These are phyloP conservation scores for Bremia lactucae DNA, from an alignment of 352 stramenopile genomes.

Conservation along the genomic window DNA sequence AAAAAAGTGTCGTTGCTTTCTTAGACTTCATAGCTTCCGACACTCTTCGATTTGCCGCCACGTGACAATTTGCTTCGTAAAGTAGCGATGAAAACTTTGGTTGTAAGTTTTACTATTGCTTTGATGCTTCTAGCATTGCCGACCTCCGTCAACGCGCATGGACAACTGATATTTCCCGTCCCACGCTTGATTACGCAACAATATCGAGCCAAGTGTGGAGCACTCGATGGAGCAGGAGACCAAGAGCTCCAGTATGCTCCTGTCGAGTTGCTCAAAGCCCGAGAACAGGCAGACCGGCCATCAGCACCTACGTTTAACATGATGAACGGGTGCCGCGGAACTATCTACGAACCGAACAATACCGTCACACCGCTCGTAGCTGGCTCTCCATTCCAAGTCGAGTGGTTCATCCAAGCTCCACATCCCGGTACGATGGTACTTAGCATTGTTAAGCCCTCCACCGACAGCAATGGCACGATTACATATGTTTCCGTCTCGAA, in stretches of 20 bases:
- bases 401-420: conserved; percentile 45
- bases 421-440: conserved; percentile 45
- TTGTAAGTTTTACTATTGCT: too few relatives aligned
- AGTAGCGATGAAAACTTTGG: too few relatives aligned
- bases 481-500: conserved; percentile 22
- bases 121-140: conserved; percentile 4
- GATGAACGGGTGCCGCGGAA: conserved; percentile 52
- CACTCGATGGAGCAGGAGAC: conserved; percentile 31
- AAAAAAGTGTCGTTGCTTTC: too few relatives aligned
- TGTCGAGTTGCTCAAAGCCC: conserved; percentile 37
- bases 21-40: too few relatives aligned
- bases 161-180: conserved; percentile 25
- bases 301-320: conserved; percentile 41
- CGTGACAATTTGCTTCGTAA: too few relatives aligned
- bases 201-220: conserved; percentile 32
- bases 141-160: conserved; percentile 14
- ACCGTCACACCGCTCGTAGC: conserved; percentile 30
- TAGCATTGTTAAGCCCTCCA: conserved; percentile 42
- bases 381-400: conserved; percentile 32
- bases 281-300: conserved; percentile 34
- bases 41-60: too few relatives aligned
- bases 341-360: conserved; percentile 38
- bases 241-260: conserved; percentile 42
- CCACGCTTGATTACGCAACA: conserved; percentile 24
- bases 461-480: conserved; percentile 24